These are phyloP conservation scores for Tuctoria greenei DNA, from an alignment of 176 grass and related monocot genomes.

Conservation along the genomic window DNA sequence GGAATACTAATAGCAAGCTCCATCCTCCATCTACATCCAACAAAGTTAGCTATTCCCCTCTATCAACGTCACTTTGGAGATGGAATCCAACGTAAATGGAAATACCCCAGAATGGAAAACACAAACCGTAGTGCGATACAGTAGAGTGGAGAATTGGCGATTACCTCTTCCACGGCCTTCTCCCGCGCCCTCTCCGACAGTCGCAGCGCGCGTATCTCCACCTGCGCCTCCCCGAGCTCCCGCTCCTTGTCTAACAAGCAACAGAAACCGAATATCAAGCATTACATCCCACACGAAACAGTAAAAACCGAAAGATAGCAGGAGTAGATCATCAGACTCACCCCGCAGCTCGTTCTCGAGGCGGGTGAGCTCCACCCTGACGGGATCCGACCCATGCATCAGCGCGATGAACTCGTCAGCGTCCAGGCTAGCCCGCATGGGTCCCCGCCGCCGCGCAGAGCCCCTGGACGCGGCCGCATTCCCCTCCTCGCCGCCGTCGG, in stretches of 20 bases:
- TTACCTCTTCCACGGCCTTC: slow-evolving; percentile 99
- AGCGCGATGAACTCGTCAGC: slow-evolving; percentile 95
- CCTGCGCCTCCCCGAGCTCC: slow-evolving; percentile 86
- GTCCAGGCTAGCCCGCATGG: slow-evolving; percentile 81
- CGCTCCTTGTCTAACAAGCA: slow-evolving; percentile 71
- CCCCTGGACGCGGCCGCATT: slow-evolving; percentile 54
- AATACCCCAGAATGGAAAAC: slow-evolving; percentile 1
- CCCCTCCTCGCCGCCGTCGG: slow-evolving; percentile 59
- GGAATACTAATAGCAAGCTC: neutral
- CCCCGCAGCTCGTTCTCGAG: slow-evolving; percentile 95
- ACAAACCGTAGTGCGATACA: neutral
- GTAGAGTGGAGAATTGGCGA: neutral
- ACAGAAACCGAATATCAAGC: slow-evolving; percentile 20
- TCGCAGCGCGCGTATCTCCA: slow-evolving; percentile 86
- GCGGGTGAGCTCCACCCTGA: slow-evolving; percentile 92
- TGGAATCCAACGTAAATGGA: slow-evolving; percentile 4
- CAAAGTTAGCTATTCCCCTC: slow-evolving; percentile 6
- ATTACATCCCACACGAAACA: neutral
- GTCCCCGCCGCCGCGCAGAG: slow-evolving; percentile 47
- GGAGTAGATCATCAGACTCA: slow-evolving; percentile 33
- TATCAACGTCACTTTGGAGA: neutral
- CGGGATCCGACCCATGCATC: slow-evolving; percentile 98
- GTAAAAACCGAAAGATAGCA: neutral
- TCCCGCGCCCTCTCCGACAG: slow-evolving; percentile 93
- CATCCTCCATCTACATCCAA: neutral